A percentile compares a stretch with the other conserved stretches of the same genome.
Evolutionary conservation across 345 rosid species (phyloP).

Genomic region (Psidium friedrichsthalianum): DNA sequence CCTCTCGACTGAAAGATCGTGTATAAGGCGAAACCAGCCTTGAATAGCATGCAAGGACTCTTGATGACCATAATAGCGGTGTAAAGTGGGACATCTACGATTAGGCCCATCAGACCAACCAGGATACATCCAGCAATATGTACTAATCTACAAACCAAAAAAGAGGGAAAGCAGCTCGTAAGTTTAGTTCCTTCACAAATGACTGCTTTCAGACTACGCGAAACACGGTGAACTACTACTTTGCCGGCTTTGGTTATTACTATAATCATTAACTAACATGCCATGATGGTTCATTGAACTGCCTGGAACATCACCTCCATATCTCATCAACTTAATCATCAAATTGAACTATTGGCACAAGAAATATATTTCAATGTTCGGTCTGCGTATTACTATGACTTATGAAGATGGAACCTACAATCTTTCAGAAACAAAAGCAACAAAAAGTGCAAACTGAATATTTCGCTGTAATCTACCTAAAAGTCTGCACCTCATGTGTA

Average conservation of each 20-base stretch:
- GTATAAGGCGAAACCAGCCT: conserved; percentile 60
- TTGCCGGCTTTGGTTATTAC: not conserved
- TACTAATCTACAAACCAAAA: conserved; percentile 6
- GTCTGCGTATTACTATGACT: not conserved
- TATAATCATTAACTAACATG: not conserved
- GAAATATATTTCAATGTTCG: not conserved
- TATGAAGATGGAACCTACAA: not conserved
- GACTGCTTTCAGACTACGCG: not conserved
- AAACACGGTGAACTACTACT: not conserved
- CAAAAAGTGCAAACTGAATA: not conserved
- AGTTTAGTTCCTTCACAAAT: not conserved
- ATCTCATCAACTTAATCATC: not conserved
- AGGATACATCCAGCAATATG: conserved; percentile 66
- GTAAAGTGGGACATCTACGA: conserved; percentile 60
- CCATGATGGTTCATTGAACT: not conserved
- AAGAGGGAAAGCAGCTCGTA: not conserved
- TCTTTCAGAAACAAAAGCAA: not conserved
- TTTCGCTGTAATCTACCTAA: conserved; percentile 32
- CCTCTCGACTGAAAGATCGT: conserved; percentile 67
- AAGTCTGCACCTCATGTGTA: conserved; percentile 41
- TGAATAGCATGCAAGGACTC: conserved; percentile 66
- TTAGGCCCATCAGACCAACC: conserved; percentile 53
- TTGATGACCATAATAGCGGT: conserved; percentile 54
- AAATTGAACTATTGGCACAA: not conserved
- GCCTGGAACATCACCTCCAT: not conserved